Conservation (phyloP, 441 rosid species). For the Mallotus repandus region DNA sequence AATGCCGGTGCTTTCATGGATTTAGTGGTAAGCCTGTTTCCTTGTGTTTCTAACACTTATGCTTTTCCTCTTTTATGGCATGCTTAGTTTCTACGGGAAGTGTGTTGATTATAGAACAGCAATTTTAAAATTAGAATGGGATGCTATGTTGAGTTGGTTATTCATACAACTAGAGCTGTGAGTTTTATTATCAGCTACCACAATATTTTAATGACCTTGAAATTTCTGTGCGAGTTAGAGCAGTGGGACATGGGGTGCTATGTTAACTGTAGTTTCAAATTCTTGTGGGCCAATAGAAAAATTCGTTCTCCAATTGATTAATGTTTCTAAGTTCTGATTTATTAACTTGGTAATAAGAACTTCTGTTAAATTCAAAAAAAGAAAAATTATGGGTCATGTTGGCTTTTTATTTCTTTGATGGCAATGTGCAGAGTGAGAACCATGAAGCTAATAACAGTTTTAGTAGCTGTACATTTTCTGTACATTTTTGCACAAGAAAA, state of each 20-base stretch:
- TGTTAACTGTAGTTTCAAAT: background rate
- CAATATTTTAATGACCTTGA: slow-evolving; percentile 6
- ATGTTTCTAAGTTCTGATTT: background rate
- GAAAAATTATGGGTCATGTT: background rate
- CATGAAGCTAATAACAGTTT: background rate
- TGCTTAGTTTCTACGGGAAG: background rate
- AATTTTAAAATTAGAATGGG: slow-evolving; percentile 1
- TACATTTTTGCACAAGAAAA: slow-evolving; percentile 17
- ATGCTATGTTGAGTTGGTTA: background rate
- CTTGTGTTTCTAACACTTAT: background rate
- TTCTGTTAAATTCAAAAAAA: background rate
- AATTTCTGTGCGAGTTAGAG: background rate
- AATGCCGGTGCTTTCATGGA: slow-evolving; percentile 90
- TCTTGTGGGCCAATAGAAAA: background rate
- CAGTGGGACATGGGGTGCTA: background rate
- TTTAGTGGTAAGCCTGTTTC: slow-evolving; percentile 48
- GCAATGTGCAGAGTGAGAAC: background rate
- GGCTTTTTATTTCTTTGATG: background rate
- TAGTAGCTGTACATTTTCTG: slow-evolving; percentile 14
- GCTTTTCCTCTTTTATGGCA: background rate
- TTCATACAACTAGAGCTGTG: background rate
- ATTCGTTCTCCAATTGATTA: background rate
- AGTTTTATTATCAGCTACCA: background rate
- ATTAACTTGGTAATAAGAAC: background rate
- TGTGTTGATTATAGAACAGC: background rate